Conservation (phyloP, 176 grass and related monocot genomes). For the Musa itinerans region DNA sequence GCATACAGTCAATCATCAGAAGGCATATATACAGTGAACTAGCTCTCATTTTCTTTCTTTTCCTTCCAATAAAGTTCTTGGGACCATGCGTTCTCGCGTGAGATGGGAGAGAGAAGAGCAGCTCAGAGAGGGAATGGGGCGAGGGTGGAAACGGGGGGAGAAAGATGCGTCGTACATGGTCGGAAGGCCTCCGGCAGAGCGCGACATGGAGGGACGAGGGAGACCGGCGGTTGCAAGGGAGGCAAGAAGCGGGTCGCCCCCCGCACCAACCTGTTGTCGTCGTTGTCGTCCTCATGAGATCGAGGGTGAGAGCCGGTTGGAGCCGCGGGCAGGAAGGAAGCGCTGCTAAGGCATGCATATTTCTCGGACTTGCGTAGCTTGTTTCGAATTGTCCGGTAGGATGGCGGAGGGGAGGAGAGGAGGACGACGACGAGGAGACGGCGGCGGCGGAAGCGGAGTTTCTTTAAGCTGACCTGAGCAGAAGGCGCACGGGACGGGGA, state of each 20-base stretch:
- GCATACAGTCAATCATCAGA: background rate
- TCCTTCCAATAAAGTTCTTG: no score
- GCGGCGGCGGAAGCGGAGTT: background rate
- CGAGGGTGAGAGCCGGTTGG: background rate
- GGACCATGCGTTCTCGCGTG: no score
- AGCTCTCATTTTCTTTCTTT: no score
- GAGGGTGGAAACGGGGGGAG: background rate
- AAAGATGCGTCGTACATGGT: slow-evolving; percentile 5
- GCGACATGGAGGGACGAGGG: background rate
- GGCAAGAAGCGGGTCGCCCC: background rate
- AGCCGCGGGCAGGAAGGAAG: background rate
- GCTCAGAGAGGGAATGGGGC: background rate
- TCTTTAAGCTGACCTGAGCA: background rate
- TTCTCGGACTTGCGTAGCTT: background rate
- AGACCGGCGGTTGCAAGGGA: background rate
- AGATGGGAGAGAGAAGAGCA: background rate
- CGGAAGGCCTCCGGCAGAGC: slow-evolving; percentile 4
- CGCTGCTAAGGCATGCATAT: background rate
- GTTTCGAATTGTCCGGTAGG: background rate
- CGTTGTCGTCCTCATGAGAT: background rate
- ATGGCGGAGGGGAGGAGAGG: background rate
- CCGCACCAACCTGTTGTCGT: background rate
- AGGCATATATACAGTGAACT: no score
- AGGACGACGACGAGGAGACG: background rate
- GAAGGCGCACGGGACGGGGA: background rate